phyloP scores from a whole-genome alignment of 352 stramenopile species.

The Aphanomyces stellatus region DNA sequence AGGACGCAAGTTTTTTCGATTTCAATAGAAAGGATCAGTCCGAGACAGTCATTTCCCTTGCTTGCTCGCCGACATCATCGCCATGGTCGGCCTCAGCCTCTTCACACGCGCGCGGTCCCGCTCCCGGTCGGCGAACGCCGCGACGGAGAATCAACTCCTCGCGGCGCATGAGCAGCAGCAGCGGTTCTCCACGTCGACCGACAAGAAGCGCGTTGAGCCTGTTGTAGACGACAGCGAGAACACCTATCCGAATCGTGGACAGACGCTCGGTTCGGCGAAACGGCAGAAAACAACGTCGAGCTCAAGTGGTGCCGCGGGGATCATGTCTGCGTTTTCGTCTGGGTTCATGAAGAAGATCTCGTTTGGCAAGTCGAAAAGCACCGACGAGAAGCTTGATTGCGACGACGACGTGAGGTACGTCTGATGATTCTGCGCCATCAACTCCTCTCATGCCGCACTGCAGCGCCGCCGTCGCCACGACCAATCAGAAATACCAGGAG shows the following conservation, averaged over 20 bases:
- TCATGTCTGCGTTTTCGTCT: conserved; percentile 8
- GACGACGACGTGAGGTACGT: not conserved
- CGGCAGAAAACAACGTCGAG: not conserved
- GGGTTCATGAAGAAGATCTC: not conserved
- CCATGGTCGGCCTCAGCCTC: conserved; percentile 3
- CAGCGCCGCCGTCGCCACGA: no score
- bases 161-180: not conserved
- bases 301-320: not conserved
- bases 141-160: not conserved
- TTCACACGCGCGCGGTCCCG: not conserved
- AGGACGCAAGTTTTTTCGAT: not conserved
- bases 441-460: no score
- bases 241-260: not conserved
- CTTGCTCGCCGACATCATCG: not conserved
- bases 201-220: not conserved
- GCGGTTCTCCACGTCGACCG: not conserved
- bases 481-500: not conserved
- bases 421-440: no score
- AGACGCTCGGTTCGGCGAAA: not conserved
- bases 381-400: not conserved
- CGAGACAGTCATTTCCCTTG: not conserved
- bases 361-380: not conserved
- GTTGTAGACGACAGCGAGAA: not conserved
- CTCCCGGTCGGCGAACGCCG: not conserved
- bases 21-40: not conserved